phyloP scores from a whole-genome alignment of 345 rosid genomes.

The Euphorbia pulcherrima region DNA sequence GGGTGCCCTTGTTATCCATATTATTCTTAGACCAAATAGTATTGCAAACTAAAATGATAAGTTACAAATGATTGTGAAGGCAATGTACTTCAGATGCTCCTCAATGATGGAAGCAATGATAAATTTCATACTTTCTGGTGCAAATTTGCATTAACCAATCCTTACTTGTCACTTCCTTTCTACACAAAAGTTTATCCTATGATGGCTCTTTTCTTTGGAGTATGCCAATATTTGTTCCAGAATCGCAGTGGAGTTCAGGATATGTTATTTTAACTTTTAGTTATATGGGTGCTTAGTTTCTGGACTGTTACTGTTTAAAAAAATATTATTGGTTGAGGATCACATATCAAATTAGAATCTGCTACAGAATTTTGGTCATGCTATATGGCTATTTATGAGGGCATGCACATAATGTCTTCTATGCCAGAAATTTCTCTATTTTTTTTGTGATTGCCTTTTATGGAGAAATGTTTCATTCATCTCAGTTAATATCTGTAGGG shows the following conservation, averaged over 20 bases:
- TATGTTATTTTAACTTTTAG: neutral
- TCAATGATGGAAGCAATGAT: neutral
- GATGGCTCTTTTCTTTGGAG: neutral
- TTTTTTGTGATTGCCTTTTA: constrained; percentile 15
- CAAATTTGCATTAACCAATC: neutral
- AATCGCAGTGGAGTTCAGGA: neutral
- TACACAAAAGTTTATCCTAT: neutral
- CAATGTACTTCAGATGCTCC: neutral
- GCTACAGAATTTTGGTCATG: constrained; percentile 5
- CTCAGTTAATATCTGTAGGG: constrained; percentile 51
- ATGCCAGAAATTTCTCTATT: neutral
- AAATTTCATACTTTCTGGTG: neutral
- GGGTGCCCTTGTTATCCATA: neutral
- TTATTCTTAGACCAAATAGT: neutral
- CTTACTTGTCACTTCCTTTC: neutral
- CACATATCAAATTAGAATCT: neutral
- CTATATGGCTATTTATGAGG: neutral
- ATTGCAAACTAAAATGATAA: neutral
- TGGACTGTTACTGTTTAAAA: neutral
- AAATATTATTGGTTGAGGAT: neutral
- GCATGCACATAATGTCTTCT: neutral
- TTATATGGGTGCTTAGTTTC: neutral
- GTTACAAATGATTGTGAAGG: neutral
- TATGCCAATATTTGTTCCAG: neutral
- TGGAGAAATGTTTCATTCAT: constrained; percentile 16